These are phyloP conservation scores for Trichophyton equinum DNA, from an alignment of 2,329 filamentous ascomycete species.

Conservation along the genomic window DNA sequence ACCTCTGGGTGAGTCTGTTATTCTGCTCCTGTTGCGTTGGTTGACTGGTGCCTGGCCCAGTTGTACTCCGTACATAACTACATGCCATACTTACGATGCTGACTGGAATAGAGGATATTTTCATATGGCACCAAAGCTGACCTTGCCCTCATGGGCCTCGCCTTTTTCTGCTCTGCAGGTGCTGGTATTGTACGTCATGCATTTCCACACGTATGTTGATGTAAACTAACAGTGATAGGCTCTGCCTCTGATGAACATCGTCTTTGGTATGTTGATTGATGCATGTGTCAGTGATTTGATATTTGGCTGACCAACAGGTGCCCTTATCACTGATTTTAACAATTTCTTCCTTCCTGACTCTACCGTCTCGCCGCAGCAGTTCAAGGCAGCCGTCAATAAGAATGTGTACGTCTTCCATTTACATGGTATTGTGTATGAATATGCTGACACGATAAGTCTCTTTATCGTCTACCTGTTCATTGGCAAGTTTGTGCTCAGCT, in stretches of 20 bases:
- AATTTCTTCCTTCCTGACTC: slow-evolving; percentile 39
- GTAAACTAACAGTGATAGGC: not conserved
- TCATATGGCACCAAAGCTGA: slow-evolving; percentile 16
- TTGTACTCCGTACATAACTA: no score
- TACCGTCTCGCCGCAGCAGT: slow-evolving; percentile 33
- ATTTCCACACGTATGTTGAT: not conserved
- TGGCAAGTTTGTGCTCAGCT: slow-evolving; percentile 42
- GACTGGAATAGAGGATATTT: slow-evolving; percentile 15
- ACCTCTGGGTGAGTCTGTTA: slow-evolving; percentile 17
- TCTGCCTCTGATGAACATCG: slow-evolving; percentile 45
- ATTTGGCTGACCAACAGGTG: slow-evolving; percentile 10
- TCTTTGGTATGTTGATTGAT: slow-evolving; percentile 35
- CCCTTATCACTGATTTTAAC: slow-evolving; percentile 44
- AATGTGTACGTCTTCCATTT: slow-evolving; percentile 17
- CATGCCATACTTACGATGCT: not conserved
- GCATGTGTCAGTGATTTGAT: not conserved
- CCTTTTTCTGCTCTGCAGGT: slow-evolving; percentile 15
- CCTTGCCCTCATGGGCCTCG: slow-evolving; percentile 15
- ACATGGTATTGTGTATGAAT: not conserved
- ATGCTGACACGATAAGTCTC: slow-evolving; percentile 25
- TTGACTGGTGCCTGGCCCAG: no score
- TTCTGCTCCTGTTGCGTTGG: not conserved
- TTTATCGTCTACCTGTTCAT: slow-evolving; percentile 48
- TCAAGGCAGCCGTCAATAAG: slow-evolving; percentile 40
- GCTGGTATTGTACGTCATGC: slow-evolving; percentile 19